Conservation (phyloP, 2,329 filamentous ascomycete genomes). For the Albophoma yamanashiensis region DNA sequence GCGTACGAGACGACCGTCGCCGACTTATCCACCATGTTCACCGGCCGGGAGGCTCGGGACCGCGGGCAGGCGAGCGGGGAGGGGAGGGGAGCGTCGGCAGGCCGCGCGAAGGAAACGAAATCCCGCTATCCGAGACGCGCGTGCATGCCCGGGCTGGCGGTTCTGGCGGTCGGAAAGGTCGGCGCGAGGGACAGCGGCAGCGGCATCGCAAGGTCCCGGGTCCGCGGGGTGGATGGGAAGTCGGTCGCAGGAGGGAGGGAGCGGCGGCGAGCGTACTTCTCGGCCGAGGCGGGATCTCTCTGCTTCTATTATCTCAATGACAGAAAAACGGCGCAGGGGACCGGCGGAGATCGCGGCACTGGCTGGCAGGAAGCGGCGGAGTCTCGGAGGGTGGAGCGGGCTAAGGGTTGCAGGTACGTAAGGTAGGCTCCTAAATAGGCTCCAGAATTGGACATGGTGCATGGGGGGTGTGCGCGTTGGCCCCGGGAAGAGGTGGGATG, state of each 20-base stretch:
- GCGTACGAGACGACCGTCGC: conserved; percentile 66
- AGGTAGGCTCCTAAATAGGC: too few relatives aligned
- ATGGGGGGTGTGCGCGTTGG: not conserved
- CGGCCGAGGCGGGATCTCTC: not conserved
- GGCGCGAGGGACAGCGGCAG: not conserved
- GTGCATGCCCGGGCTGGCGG: not conserved
- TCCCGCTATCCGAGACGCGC: not conserved
- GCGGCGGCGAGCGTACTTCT: not conserved
- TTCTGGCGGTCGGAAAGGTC: not conserved
- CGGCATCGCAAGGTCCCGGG: not conserved
- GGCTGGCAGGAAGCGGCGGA: not conserved
- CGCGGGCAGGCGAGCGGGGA: not conserved
- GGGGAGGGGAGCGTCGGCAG: not conserved
- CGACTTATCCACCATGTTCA: conserved; percentile 26
- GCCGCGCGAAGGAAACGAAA: not conserved
- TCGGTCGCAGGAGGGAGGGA: not conserved
- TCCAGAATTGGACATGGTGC: not conserved
- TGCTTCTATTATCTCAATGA: not conserved
- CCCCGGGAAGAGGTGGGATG: not conserved
- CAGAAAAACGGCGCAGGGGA: not conserved
- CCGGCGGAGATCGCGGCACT: not conserved
- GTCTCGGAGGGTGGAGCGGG: not conserved
- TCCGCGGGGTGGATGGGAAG: not conserved
- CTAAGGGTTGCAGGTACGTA: too few relatives aligned
- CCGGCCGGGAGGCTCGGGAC: not conserved